Evolutionary conservation across 129 eudicot species (phyloP).

Genomic region (Artemisia argyi): DNA sequence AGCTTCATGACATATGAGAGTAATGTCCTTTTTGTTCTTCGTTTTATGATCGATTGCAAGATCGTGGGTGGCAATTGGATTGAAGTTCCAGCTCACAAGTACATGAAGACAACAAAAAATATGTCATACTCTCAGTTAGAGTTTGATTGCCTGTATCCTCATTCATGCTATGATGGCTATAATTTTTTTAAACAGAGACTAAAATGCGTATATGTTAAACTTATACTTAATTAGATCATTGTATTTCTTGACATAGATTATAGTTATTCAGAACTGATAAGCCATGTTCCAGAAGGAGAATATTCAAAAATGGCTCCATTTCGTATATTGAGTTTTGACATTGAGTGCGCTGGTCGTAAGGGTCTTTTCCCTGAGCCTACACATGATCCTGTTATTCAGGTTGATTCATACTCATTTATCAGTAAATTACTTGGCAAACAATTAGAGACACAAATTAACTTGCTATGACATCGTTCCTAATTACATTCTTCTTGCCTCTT

Average conservation of each 20-base stretch:
- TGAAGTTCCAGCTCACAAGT: constrained; percentile 81
- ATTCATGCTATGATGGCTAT: constrained; percentile 11
- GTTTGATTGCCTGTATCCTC: constrained; percentile 97
- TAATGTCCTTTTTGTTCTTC: constrained; percentile 90
- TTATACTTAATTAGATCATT: constrained; percentile 1
- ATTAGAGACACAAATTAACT: background rate
- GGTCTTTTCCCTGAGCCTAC: constrained; percentile 92
- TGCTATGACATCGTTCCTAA: constrained; percentile 30
- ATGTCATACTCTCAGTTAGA: constrained; percentile 84
- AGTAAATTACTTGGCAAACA: constrained; percentile 1
- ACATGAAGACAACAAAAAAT: constrained; percentile 59
- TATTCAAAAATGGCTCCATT: constrained; percentile 97
- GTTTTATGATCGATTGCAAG: constrained; percentile 96
- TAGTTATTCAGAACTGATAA: constrained; percentile 79
- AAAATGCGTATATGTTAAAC: constrained; percentile 9
- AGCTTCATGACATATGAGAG: constrained; percentile 96
- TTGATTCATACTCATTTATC: constrained; percentile 17
- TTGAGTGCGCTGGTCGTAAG: constrained; percentile 99
- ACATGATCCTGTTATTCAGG: constrained; percentile 99
- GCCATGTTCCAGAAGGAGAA: constrained; percentile 95
- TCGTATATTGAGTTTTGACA: constrained; percentile 94
- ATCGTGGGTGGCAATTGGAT: constrained; percentile 98
- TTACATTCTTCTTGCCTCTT: background rate
- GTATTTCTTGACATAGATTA: constrained; percentile 46
- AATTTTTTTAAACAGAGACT: constrained; percentile 13